Evolutionary conservation across 768 basidiomycete species (phyloP).

Genomic region (Xanthoconium purpureum): DNA sequence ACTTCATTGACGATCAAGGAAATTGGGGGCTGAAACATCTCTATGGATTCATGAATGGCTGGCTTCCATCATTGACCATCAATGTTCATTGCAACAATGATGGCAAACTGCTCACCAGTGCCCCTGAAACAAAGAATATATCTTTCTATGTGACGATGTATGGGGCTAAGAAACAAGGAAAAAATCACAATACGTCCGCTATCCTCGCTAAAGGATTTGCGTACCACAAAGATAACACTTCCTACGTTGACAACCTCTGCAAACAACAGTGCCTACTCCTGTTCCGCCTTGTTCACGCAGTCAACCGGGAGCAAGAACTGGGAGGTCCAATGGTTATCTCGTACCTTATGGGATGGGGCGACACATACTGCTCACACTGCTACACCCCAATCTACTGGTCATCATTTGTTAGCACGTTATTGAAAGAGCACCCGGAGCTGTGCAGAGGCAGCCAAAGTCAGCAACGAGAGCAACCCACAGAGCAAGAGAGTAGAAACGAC

Average conservation of each 20-base stretch:
- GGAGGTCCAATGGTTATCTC: conserved; percentile 37
- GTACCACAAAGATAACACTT: conserved; percentile 23
- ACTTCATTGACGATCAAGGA: not conserved
- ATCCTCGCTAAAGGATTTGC: conserved; percentile 31
- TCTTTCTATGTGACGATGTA: conserved; percentile 37
- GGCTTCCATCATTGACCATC: conserved; percentile 24
- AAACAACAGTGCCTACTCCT: conserved; percentile 31
- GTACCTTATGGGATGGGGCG: conserved; percentile 46
- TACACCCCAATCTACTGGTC: conserved; percentile 38
- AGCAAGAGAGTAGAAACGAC: no score
- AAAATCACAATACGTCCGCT: conserved; percentile 32
- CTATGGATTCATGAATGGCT: conserved; percentile 4
- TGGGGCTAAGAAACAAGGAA: conserved; percentile 31
- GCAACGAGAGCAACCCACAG: no score
- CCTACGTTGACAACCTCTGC: conserved; percentile 17
- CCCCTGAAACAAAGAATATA: conserved; percentile 30
- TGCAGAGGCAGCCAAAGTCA: not conserved
- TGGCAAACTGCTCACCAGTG: conserved; percentile 38
- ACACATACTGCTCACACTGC: conserved; percentile 35
- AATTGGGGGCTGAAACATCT: not conserved
- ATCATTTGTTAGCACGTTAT: conserved; percentile 7
- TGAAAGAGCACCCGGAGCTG: not conserved
- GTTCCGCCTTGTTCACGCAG: conserved; percentile 28
- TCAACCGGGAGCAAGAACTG: conserved; percentile 39
- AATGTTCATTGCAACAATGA: conserved; percentile 40